phyloP scores from a whole-genome alignment of 179 eudicot genomes.

The Heliamphora pulchella region DNA sequence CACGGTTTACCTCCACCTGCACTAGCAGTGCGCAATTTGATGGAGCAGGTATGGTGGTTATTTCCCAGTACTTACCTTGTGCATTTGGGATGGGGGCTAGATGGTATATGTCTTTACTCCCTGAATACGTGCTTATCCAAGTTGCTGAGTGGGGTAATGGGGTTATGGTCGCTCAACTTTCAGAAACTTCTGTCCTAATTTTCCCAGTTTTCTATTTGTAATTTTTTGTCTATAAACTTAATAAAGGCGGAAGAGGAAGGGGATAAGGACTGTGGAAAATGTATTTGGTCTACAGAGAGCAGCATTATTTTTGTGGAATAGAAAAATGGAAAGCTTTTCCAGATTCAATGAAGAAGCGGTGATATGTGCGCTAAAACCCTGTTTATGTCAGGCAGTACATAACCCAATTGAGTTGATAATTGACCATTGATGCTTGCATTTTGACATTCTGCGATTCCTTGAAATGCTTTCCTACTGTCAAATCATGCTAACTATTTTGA shows the following conservation, averaged over 20 bases:
- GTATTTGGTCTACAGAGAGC: neutral
- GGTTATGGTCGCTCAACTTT: neutral
- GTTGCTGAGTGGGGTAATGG: neutral
- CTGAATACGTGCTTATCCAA: neutral
- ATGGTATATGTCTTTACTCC: neutral
- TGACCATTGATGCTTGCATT: neutral
- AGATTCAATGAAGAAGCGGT: too few relatives aligned
- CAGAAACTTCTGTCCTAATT: neutral
- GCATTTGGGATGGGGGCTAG: neutral
- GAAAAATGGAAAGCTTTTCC: too few relatives aligned
- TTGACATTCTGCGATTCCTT: neutral
- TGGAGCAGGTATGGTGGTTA: constrained; percentile 70
- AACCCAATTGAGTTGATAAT: neutral
- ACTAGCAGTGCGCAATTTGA: constrained; percentile 90
- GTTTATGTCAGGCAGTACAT: too few relatives aligned
- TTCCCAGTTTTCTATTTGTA: neutral
- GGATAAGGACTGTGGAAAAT: neutral
- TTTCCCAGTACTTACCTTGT: neutral
- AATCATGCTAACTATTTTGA: neutral
- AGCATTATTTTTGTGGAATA: too few relatives aligned
- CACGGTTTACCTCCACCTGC: constrained; percentile 97
- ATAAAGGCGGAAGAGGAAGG: neutral
- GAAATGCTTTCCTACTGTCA: neutral
- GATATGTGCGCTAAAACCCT: too few relatives aligned
- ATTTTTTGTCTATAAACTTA: neutral